phyloP scores from a whole-genome alignment of 768 basidiomycete genomes.

The Tulasnella calospora region DNA sequence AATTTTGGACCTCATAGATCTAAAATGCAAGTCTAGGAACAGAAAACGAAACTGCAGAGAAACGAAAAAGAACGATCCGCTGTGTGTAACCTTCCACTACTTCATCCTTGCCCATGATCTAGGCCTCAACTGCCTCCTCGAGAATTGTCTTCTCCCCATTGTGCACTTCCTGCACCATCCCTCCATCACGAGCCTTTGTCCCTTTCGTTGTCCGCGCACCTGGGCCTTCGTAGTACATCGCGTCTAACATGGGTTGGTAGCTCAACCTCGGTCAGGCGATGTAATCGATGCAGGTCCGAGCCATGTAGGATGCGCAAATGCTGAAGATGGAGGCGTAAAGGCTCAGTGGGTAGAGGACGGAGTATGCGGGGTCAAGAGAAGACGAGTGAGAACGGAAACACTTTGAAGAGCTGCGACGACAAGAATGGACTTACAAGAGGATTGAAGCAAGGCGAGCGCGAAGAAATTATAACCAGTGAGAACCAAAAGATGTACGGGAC shows the following conservation, averaged over 20 bases:
- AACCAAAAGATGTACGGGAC: conserved; percentile 78
- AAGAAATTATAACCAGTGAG: conserved; percentile 86
- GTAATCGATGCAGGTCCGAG: conserved; percentile 82
- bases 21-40: background rate
- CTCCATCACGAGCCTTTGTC: background rate
- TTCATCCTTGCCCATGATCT: background rate
- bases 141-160: background rate
- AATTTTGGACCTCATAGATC: too few relatives aligned
- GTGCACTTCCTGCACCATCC: background rate
- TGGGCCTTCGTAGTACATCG: conserved; percentile 83
- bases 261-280: conserved; percentile 90
- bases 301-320: conserved; percentile 63
- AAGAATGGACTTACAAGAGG: conserved; percentile 59
- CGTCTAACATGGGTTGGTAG: conserved; percentile 52
- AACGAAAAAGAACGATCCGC: background rate
- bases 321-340: conserved; percentile 69
- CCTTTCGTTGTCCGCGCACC: conserved; percentile 40
- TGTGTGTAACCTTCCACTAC: background rate
- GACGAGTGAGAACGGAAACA: background rate
- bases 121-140: conserved; percentile 6
- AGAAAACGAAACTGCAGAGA: background rate
- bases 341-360: conserved; percentile 75
- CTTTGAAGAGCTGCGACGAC: background rate
- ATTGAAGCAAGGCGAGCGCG: conserved; percentile 76
- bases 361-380: conserved; percentile 58